Conservation (phyloP, 768 basidiomycete genomes). For the Hirschioporus abietinus region DNA sequence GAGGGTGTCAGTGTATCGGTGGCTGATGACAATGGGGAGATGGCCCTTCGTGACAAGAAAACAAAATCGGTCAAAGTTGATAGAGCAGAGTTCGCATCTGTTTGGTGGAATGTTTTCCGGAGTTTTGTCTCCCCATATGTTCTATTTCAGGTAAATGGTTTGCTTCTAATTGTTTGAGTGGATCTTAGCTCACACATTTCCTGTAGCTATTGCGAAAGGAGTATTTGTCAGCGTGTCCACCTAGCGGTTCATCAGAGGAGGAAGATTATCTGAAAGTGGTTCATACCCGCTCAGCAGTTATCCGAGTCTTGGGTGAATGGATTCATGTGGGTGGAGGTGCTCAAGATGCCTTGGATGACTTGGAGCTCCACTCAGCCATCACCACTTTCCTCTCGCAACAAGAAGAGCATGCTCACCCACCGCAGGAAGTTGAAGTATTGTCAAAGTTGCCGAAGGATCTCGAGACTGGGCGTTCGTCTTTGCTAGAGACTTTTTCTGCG, state of each 20-base stretch:
- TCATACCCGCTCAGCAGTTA: slow-evolving; percentile 52
- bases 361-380: slow-evolving; percentile 54
- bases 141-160: slow-evolving; percentile 69
- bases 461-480: slow-evolving; percentile 32
- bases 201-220: slow-evolving; percentile 69
- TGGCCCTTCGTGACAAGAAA: slow-evolving; percentile 68
- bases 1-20: slow-evolving; percentile 74
- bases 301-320: slow-evolving; percentile 69
- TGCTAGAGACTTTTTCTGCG: slow-evolving; percentile 42
- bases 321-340: slow-evolving; percentile 66
- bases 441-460: slow-evolving; percentile 22
- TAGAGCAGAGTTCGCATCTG: slow-evolving; percentile 61
- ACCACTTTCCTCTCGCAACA: slow-evolving; percentile 43
- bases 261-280: slow-evolving; percentile 46
- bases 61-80: slow-evolving; percentile 71
- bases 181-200: slow-evolving; percentile 2
- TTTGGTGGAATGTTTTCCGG: slow-evolving; percentile 83
- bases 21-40: slow-evolving; percentile 84
- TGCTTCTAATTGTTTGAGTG: neutral
- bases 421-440: slow-evolving; percentile 30
- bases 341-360: slow-evolving; percentile 73
- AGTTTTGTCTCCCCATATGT: slow-evolving; percentile 77
- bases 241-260: slow-evolving; percentile 34
- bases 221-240: slow-evolving; percentile 49
- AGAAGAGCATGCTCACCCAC: slow-evolving; percentile 22